Percentiles rank a stretch among this genome's conserved stretches.
Evolutionary conservation across 139 green algal species (phyloP).

Genomic region (Chlamydomonas incerta): DNA sequence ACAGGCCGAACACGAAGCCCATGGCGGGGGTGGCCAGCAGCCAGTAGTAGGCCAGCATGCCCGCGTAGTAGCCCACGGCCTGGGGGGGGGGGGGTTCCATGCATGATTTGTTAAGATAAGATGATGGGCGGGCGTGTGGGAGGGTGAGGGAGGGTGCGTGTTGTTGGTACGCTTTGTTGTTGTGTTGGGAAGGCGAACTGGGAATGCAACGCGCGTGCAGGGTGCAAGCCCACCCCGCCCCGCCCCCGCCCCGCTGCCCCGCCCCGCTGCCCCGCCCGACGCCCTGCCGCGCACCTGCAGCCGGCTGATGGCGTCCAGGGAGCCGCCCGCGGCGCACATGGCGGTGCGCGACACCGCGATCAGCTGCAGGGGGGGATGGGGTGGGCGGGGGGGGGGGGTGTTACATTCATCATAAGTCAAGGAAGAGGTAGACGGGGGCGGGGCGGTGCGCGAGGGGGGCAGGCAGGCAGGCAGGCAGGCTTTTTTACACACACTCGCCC

Average conservation of each 20-base stretch:
- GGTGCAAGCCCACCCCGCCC: too few relatives aligned
- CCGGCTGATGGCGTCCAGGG: constrained; percentile 63
- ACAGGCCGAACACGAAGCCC: constrained; percentile 86
- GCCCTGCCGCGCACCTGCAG: constrained; percentile 59
- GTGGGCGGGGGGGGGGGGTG: neutral
- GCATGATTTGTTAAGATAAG: neutral
- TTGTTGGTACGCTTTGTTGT: too few relatives aligned
- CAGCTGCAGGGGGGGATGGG: neutral
- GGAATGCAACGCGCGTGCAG: too few relatives aligned
- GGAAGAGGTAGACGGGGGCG: neutral
- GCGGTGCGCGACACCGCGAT: constrained; percentile 80
- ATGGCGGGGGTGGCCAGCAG: constrained; percentile 88
- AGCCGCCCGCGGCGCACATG: constrained; percentile 67
- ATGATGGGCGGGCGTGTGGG: neutral
- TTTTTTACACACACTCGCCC: too few relatives aligned
- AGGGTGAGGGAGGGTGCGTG: too few relatives aligned
- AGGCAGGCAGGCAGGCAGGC: too few relatives aligned
- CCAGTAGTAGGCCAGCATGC: constrained; percentile 93
- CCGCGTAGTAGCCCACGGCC: constrained; percentile 82
- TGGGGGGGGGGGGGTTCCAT: constrained; percentile 43
- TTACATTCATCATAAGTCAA: too few relatives aligned
- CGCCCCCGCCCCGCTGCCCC: too few relatives aligned
- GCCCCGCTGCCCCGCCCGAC: neutral
- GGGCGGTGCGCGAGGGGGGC: too few relatives aligned
- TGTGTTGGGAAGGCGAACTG: too few relatives aligned